These are phyloP conservation scores for Didymella exigua DNA, from an alignment of 2,329 filamentous ascomycete species.

Conservation along the genomic window DNA sequence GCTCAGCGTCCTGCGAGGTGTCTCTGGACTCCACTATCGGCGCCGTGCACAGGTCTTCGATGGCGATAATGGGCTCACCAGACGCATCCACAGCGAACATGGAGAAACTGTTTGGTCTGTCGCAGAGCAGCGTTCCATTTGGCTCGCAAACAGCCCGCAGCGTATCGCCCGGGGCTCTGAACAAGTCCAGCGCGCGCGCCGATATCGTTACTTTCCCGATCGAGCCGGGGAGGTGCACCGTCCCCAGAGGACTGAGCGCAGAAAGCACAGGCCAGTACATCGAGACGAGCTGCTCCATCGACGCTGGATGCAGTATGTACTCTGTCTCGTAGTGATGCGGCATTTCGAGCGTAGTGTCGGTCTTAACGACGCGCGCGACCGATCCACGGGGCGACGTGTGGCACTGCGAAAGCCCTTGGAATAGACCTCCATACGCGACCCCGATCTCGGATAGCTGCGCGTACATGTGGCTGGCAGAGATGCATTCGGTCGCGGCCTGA, in stretches of 20 bases:
- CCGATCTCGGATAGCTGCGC: slow-evolving; percentile 54
- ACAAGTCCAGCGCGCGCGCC: slow-evolving; percentile 10
- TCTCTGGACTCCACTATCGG: slow-evolving; percentile 26
- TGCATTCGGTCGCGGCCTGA: slow-evolving; percentile 21
- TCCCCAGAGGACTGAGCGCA: slow-evolving; percentile 14
- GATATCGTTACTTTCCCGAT: slow-evolving; percentile 33
- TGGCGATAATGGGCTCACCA: slow-evolving; percentile 23
- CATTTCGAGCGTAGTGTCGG: slow-evolving; percentile 33
- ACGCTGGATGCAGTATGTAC: slow-evolving; percentile 34
- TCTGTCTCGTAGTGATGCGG: slow-evolving; percentile 34
- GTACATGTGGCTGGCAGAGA: slow-evolving; percentile 50
- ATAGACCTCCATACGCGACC: slow-evolving; percentile 58
- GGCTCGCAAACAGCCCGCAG: slow-evolving; percentile 27
- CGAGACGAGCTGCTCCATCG: slow-evolving; percentile 35
- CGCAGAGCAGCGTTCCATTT: slow-evolving; percentile 2
- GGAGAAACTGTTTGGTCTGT: slow-evolving; percentile 26
- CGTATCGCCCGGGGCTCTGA: slow-evolving; percentile 5
- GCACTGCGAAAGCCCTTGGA: slow-evolving; percentile 59
- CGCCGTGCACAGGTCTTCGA: slow-evolving; percentile 31
- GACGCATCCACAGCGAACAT: slow-evolving; percentile 29
- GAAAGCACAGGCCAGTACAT: slow-evolving; percentile 39
- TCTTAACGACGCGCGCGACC: slow-evolving; percentile 24
- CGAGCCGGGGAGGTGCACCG: slow-evolving; percentile 30
- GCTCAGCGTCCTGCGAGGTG: slow-evolving; percentile 4
- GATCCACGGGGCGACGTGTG: slow-evolving; percentile 46